These are phyloP conservation scores for Leccinellum albellum DNA, from an alignment of 768 basidiomycete species.

Conservation along the genomic window DNA sequence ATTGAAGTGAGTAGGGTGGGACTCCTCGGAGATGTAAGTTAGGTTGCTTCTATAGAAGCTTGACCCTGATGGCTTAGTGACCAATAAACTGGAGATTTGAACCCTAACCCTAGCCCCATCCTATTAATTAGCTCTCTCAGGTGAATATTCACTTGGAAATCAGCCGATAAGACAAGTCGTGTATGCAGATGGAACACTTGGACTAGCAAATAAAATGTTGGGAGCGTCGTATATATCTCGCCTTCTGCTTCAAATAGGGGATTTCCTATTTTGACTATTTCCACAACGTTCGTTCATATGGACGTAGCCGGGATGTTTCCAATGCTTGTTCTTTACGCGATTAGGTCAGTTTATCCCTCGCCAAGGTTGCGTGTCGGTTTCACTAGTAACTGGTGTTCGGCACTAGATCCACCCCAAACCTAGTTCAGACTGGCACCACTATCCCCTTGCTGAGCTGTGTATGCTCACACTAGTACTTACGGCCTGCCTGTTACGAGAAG, in stretches of 20 bases:
- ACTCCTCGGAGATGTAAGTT: no score
- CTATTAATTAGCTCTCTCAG: not conserved
- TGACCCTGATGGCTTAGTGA: not conserved
- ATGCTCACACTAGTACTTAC: constrained; percentile 3
- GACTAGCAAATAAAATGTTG: not conserved
- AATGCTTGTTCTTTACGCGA: not conserved
- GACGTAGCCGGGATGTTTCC: not conserved
- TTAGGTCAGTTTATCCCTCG: not conserved
- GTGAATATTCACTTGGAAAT: not conserved
- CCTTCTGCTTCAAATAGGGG: not conserved
- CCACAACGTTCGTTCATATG: not conserved
- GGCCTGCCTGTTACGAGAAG: constrained; percentile 12
- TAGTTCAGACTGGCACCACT: not conserved
- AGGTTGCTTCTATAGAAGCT: not conserved
- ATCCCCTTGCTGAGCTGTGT: no score
- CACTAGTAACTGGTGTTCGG: not conserved
- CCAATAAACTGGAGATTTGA: not conserved
- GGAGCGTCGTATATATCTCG: not conserved
- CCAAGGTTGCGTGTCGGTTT: not conserved
- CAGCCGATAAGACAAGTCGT: not conserved
- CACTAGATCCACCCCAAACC: not conserved
- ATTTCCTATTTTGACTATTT: not conserved
- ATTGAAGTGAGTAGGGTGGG: no score
- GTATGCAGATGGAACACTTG: not conserved
- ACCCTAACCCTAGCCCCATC: not conserved